phyloP scores from a whole-genome alignment of 2,329 filamentous ascomycete genomes.

The Fusarium tricinctum region DNA sequence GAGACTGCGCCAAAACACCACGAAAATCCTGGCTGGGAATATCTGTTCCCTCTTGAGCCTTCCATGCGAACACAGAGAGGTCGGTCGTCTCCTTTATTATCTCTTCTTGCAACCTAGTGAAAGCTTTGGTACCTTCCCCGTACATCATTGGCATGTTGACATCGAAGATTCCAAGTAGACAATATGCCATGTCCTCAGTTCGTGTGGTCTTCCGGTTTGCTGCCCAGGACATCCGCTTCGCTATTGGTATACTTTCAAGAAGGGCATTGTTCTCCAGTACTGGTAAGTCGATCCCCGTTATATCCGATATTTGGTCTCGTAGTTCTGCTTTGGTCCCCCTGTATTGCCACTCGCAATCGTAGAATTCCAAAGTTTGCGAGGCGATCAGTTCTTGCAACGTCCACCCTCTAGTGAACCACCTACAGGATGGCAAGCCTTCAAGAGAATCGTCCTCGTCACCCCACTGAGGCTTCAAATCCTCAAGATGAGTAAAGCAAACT shows the following conservation, averaged over 20 bases:
- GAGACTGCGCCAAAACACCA: background rate
- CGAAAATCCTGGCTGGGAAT: background rate
- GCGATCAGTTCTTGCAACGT: constrained; percentile 22
- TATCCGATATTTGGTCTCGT: fast-evolving
- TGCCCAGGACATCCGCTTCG: constrained; percentile 30
- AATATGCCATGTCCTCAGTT: constrained; percentile 25
- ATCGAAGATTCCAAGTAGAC: constrained; percentile 15
- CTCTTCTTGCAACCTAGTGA: constrained; percentile 26
- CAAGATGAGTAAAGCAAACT: constrained; percentile 8
- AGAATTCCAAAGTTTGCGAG: background rate
- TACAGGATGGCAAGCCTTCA: background rate
- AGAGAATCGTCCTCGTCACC: fast-evolving
- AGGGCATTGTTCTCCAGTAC: background rate
- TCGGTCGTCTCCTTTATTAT: constrained; percentile 27
- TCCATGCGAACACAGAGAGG: constrained; percentile 30
- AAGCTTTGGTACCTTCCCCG: constrained; percentile 21
- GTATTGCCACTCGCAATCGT: background rate
- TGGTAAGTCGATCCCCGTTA: background rate
- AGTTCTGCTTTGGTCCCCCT: background rate
- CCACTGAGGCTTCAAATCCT: background rate
- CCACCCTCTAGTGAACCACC: constrained; percentile 21
- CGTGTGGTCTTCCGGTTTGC: constrained; percentile 11
- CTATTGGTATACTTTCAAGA: background rate
- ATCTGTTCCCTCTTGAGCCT: background rate
- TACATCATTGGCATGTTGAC: constrained; percentile 33